These are phyloP conservation scores for Aegilops umbellulata DNA, from an alignment of 176 grass and related monocot species.

Conservation along the genomic window DNA sequence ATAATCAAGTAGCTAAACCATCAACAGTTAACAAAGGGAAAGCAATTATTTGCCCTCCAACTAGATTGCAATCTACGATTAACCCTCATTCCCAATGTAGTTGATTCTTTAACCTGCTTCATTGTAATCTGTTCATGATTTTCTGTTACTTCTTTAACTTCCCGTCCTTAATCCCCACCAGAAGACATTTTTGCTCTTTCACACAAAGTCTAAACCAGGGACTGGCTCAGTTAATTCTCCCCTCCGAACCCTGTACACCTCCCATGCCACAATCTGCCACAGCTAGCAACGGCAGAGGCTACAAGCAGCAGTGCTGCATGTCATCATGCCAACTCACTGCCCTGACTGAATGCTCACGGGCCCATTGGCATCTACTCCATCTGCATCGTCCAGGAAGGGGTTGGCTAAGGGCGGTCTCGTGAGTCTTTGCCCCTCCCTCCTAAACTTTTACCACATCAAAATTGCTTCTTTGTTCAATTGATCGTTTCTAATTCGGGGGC, in stretches of 20 bases:
- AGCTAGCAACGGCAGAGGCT: neutral
- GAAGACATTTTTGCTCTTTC: neutral
- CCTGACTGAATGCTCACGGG: no score
- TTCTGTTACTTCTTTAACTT: neutral
- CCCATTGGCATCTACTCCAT: no score
- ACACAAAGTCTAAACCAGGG: neutral
- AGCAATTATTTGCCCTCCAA: neutral
- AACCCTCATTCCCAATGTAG: neutral
- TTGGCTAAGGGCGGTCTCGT: no score
- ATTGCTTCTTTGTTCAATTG: neutral
- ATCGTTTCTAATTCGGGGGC: neutral
- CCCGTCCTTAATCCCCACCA: neutral
- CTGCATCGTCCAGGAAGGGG: no score
- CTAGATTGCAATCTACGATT: neutral
- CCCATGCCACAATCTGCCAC: neutral
- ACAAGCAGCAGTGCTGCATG: neutral
- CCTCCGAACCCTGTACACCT: neutral
- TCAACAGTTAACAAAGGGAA: neutral
- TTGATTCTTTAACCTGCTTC: neutral
- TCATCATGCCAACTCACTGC: no score
- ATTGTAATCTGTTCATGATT: neutral
- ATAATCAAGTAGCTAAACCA: neutral
- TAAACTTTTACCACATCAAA: neutral
- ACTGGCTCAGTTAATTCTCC: neutral
- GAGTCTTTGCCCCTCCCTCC: no score